phyloP scores from a whole-genome alignment of 2,329 filamentous ascomycete genomes.

The Alternaria longipes region DNA sequence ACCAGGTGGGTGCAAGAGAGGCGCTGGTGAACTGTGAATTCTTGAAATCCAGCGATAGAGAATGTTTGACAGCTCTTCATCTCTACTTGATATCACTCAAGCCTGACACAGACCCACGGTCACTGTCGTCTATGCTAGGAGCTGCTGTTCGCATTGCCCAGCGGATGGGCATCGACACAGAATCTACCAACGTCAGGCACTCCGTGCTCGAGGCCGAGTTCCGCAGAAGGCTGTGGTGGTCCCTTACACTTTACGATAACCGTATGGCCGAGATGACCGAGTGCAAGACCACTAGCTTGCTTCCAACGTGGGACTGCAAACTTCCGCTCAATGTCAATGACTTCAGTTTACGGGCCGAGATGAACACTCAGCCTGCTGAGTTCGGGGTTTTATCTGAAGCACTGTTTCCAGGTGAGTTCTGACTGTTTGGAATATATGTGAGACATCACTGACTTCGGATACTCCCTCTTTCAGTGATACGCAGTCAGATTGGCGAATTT shows the following conservation, averaged over 20 bases:
- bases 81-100: slow-evolving; percentile 67
- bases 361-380: slow-evolving; percentile 51
- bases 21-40: slow-evolving; percentile 66
- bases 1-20: slow-evolving; percentile 69
- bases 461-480: slow-evolving; percentile 51
- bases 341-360: slow-evolving; percentile 53
- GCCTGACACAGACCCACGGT: slow-evolving; percentile 55
- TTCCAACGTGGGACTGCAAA: slow-evolving; percentile 60
- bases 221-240: slow-evolving; percentile 69
- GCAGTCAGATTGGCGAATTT: slow-evolving; percentile 58
- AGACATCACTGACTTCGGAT: not conserved
- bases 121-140: slow-evolving; percentile 65
- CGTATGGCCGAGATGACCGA: slow-evolving; percentile 63
- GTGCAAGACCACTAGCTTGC: slow-evolving; percentile 58
- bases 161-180: slow-evolving; percentile 68
- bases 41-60: slow-evolving; percentile 64
- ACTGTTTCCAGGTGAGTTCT: slow-evolving; percentile 51
- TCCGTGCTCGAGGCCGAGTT: slow-evolving; percentile 67
- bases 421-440: not conserved
- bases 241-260: slow-evolving; percentile 67
- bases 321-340: slow-evolving; percentile 64
- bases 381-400: slow-evolving; percentile 58
- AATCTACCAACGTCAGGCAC: slow-evolving; percentile 61
- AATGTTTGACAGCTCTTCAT: slow-evolving; percentile 62
- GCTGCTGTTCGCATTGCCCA: slow-evolving; percentile 68